Evolutionary conservation across 495 filamentous ascomycete genomes (phyloP).

Genomic region (Lepidopterella palustris): DNA sequence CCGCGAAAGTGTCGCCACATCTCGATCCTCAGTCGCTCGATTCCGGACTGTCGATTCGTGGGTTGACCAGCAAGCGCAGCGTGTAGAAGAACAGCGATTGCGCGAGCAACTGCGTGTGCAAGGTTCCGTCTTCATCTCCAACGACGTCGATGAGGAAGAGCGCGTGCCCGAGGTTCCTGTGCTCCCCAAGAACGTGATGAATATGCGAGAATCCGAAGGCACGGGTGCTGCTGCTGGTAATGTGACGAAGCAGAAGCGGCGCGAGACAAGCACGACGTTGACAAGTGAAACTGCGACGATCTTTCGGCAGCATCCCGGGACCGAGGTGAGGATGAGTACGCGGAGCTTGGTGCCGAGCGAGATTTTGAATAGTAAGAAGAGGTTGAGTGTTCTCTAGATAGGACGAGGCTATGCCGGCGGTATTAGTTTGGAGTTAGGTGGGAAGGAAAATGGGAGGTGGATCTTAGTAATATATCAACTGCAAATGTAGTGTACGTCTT

Average conservation of each 20-base stretch:
- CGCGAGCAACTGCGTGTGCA: conserved; percentile 11
- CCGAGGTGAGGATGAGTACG: conserved; percentile 27
- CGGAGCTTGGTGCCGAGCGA: conserved; percentile 28
- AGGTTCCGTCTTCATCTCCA: neutral
- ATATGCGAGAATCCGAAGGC: neutral
- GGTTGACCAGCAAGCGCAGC: conserved; percentile 51
- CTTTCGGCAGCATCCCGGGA: conserved; percentile 32
- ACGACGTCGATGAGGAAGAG: neutral
- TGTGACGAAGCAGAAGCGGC: conserved; percentile 17
- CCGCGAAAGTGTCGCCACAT: conserved; percentile 28
- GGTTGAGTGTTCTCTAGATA: too few relatives aligned
- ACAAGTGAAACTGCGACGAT: conserved; percentile 24
- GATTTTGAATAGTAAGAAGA: conserved; percentile 27
- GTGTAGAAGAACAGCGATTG: conserved; percentile 26
- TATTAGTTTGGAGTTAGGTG: too few relatives aligned
- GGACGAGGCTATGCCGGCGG: too few relatives aligned
- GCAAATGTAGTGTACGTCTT: too few relatives aligned
- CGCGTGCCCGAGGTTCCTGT: conserved; percentile 1
- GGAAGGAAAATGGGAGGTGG: too few relatives aligned
- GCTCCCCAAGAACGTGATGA: conserved; percentile 12
- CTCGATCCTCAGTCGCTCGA: conserved; percentile 36
- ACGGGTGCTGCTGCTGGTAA: neutral
- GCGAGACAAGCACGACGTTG: conserved; percentile 15
- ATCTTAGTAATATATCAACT: too few relatives aligned
- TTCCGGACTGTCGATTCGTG: conserved; percentile 54